Base-by-base conservation (phyloP, 2,329 filamentous ascomycete species). In the Cladosporium sp. region DNA sequence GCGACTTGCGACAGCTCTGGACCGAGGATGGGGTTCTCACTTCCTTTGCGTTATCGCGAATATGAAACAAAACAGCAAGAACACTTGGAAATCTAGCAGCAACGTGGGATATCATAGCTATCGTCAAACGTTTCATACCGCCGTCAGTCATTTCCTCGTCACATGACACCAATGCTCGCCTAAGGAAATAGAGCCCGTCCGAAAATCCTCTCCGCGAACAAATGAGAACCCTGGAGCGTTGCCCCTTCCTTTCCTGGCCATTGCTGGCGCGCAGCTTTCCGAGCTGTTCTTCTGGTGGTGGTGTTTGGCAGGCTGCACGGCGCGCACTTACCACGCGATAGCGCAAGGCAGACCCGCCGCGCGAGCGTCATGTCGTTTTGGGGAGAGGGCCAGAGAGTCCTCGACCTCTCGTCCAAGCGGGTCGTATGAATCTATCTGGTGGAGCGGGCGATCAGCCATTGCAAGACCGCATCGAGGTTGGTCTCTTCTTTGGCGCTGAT, bases 401-500 rank as follows among this genome's bases (percentile, higher is more conserved):
- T 38, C 35, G 35, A 38, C 13, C 35, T 38, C 13, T 38, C 35
- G 8, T 14, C 11, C 8, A 32, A 42, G 31, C 18, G 45, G 42
- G 37, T 59, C 54, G 56, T 61, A 56, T 56, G 35, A 40, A 46
- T 33, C 18, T 61, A 90, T 73, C 85, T 85, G 68, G 79, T 89
- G 58, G 90, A 86, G 70, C 88, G 87, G 61, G 90, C 92, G 70
- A 98, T 92, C 69, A 98, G 77, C 88, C 93, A 98, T 69, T 95
- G 88, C 64, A 98, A 78, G 49, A 98, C 93, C 6, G 92, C 93
- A 67, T 98, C 92, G 59, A 98, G 83, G 73, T 98, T 98, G 54
- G 92, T 98, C 74, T 98, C 93, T 70, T 97, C 92, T 72, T 97
- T 97, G 56, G 92, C 93, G 70, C 91, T 96, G 74, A 98, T 96